Percentiles rank a stretch among this genome's conserved stretches.
Conservation (phyloP, 2,329 filamentous ascomycete species). For the Pseudocercospora macadamiae region DNA sequence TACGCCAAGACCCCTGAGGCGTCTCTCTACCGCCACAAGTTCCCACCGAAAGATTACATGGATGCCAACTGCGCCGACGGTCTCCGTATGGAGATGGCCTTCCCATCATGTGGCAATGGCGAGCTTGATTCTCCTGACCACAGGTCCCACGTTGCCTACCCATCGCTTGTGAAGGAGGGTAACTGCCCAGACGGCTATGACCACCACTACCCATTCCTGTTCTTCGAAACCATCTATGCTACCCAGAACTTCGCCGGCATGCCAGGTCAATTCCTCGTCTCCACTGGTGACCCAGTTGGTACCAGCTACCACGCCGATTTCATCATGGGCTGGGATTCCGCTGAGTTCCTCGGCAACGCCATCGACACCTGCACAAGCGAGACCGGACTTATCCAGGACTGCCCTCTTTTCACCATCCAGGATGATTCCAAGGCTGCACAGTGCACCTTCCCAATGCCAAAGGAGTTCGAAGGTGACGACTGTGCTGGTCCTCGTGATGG, state of each 20-base stretch:
- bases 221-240: constrained; percentile 85
- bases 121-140: constrained; percentile 59
- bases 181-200: constrained; percentile 71
- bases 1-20: constrained; percentile 68
- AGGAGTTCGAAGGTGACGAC: constrained; percentile 61
- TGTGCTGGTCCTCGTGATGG: constrained; percentile 57
- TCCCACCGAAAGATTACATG: constrained; percentile 78
- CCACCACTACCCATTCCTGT: constrained; percentile 70
- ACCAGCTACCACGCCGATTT: constrained; percentile 77
- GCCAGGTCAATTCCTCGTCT: constrained; percentile 71
- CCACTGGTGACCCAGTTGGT: constrained; percentile 78
- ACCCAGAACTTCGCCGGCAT: constrained; percentile 66
- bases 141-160: constrained; percentile 74
- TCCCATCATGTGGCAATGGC: constrained; percentile 84
- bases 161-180: constrained; percentile 74
- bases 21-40: constrained; percentile 76
- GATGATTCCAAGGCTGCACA: constrained; percentile 54
- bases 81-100: constrained; percentile 80
- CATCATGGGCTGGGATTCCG: constrained; percentile 73
- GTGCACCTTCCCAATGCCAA: constrained; percentile 67
- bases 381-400: constrained; percentile 72
- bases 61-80: constrained; percentile 83
- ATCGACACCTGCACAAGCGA: constrained; percentile 73
- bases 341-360: constrained; percentile 69
- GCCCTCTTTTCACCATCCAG: constrained; percentile 73